Evolutionary conservation across 75 land plant species (phyloP), one percentile per base, ranked within the genome.

Genomic region (Picea sitchensis): DNA sequence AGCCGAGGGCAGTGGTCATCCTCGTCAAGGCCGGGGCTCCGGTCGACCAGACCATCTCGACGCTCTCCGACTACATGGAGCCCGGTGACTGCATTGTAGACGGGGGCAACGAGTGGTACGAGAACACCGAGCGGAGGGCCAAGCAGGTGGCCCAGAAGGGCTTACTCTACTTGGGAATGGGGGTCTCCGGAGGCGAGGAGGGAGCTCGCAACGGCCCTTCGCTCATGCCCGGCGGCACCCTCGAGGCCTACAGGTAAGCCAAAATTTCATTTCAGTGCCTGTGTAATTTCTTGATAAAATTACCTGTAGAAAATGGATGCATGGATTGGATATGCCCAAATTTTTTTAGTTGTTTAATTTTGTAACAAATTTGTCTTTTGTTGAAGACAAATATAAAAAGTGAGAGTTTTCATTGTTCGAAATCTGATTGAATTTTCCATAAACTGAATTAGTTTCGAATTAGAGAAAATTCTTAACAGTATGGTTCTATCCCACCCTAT

Each of bases 81-180:
- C 82, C 83, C 12, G 93, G 93, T 23, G 93, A 92, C 59, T 85
- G 86, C 59, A 87, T 92, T 56, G 80, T 92, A 58, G 93, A 92
- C 59, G 93, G 93, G 2, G 93, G 93, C 13, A 92, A 92, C 76
- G 92, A 92, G 76, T 92, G 93, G 93, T 92, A 92, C 75, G 84
- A 90, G 86, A 92, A 92, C 78, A 92, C 93, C 41, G 93, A 92
- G 85, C 78, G 93, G 21, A 71, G 93, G 12, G 87, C 87, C 23
- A 57, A 73, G 34, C 65, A 74, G 23, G 86, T 64, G 57, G 47
- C 80, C 26, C 64, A 65, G 2, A 73, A 72, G 78, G 92, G 92
- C 0, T 58, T 92, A 18, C 82, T 92, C 12, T 92, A 92, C 65
- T 76, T 92, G 38, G 93, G 93, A 12, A 92, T 92, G 93, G 93